Evolutionary conservation across 2,329 filamentous ascomycete species (phyloP).

Genomic region (Plectosphaerella cucumerina): DNA sequence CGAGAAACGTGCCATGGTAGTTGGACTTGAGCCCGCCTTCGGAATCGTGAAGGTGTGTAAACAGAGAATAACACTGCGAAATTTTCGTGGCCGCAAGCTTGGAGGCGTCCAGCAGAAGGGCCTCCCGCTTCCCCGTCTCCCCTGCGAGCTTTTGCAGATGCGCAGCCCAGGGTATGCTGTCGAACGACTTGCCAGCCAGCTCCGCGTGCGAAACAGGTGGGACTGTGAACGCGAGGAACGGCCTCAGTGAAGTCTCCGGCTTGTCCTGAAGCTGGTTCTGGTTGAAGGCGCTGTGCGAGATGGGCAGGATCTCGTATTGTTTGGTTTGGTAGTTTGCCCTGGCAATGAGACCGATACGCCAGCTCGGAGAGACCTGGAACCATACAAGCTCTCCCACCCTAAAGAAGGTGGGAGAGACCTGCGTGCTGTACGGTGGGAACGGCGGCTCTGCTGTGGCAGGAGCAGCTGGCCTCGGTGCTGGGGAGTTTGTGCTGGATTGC

Average conservation of each 20-base stretch:
- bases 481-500: slow-evolving; percentile 4
- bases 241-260: slow-evolving; percentile 36
- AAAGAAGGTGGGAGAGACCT: slow-evolving; percentile 27
- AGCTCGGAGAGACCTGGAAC: slow-evolving; percentile 42
- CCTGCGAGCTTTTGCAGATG: slow-evolving; percentile 24
- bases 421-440: background rate
- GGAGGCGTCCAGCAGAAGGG: slow-evolving; percentile 43
- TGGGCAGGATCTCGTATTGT: slow-evolving; percentile 31
- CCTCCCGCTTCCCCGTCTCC: slow-evolving; percentile 32
- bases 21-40: slow-evolving; percentile 24
- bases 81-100: slow-evolving; percentile 46
- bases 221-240: slow-evolving; percentile 48
- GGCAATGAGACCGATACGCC: slow-evolving; percentile 44
- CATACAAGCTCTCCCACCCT: slow-evolving; percentile 46
- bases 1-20: slow-evolving; percentile 46
- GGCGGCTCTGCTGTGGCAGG: background rate
- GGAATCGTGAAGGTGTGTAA: slow-evolving; percentile 30
- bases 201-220: slow-evolving; percentile 35
- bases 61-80: slow-evolving; percentile 45
- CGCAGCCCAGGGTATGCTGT: slow-evolving; percentile 37
- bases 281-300: slow-evolving; percentile 31
- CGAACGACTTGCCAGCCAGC: slow-evolving; percentile 33
- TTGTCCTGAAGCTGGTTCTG: slow-evolving; percentile 32
- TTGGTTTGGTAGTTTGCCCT: slow-evolving; percentile 18
- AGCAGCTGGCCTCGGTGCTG: background rate